Conservation (phyloP, 2,329 filamentous ascomycete species). For the Aspergillus ochraceoroseus region DNA sequence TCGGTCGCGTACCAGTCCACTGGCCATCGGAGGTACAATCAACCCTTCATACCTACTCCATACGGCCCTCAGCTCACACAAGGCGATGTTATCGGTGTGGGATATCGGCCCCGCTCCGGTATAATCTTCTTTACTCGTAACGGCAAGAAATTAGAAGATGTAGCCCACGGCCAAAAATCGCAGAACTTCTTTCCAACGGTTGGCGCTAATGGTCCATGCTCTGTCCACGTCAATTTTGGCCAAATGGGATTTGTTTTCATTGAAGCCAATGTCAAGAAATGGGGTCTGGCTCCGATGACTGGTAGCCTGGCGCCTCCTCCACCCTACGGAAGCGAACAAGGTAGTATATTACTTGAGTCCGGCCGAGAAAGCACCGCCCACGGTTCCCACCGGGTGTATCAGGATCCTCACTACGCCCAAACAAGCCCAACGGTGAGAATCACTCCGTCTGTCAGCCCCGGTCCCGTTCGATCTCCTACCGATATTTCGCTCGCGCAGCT, state of each 20-base stretch:
- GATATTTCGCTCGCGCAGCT: constrained; percentile 92
- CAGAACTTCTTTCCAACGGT: constrained; percentile 98
- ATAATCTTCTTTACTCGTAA: constrained; percentile 98
- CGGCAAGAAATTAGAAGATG: constrained; percentile 93
- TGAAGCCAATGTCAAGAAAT: constrained; percentile 99
- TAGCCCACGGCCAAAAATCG: constrained; percentile 83
- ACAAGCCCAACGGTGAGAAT: constrained; percentile 76
- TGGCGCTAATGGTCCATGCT: constrained; percentile 89
- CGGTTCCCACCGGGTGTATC: constrained; percentile 39
- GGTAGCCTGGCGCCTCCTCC: constrained; percentile 91
- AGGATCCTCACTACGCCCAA: constrained; percentile 63
- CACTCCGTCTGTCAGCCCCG: constrained; percentile 71
- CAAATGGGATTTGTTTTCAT: constrained; percentile 99
- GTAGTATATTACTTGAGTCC: constrained; percentile 87
- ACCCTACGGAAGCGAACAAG: constrained; percentile 94
- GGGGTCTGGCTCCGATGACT: constrained; percentile 93
- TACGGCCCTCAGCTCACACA: constrained; percentile 85
- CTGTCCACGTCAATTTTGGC: constrained; percentile 94
- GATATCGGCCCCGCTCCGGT: constrained; percentile 88
- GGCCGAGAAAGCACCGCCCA: constrained; percentile 56
- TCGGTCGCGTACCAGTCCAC: constrained; percentile 88
- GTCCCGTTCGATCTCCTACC: constrained; percentile 83
- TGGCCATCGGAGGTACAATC: constrained; percentile 82
- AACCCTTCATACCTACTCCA: constrained; percentile 73
- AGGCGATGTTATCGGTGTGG: constrained; percentile 92